These are phyloP conservation scores for Boletus patriciae DNA, from an alignment of 768 basidiomycete genomes.

Conservation along the genomic window DNA sequence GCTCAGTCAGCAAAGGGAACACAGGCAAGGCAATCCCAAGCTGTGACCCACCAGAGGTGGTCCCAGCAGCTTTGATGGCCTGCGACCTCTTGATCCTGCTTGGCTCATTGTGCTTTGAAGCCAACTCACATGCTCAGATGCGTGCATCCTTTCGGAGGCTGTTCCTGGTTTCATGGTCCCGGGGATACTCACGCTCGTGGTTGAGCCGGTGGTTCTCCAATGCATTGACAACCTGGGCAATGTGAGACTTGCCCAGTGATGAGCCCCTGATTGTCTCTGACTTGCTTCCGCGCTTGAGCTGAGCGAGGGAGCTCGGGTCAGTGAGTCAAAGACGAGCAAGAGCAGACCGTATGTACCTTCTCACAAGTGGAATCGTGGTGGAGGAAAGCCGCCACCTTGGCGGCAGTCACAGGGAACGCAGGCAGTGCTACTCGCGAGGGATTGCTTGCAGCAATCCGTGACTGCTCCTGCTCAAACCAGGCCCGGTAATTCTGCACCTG, in stretches of 20 bases:
- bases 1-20: neutral
- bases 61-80: neutral
- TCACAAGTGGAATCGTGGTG: constrained; percentile 27
- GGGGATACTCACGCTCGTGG: constrained; percentile 4
- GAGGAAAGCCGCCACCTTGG: constrained; percentile 34
- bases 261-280: constrained; percentile 22
- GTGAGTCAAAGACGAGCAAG: no score
- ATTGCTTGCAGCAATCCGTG: neutral
- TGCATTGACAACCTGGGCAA: constrained; percentile 32
- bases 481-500: constrained; percentile 30
- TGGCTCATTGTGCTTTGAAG: constrained; percentile 1
- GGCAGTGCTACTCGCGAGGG: constrained; percentile 11
- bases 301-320: neutral
- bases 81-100: neutral
- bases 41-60: neutral
- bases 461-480: constrained; percentile 26
- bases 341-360: constrained; percentile 24
- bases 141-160: neutral
- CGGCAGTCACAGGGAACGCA: constrained; percentile 30
- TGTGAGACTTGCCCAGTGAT: constrained; percentile 24
- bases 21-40: neutral
- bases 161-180: neutral
- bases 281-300: constrained; percentile 7
- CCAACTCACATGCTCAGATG: neutral
- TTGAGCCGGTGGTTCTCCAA: constrained; percentile 25